Evolutionary conservation across 345 rosid species (phyloP).

Genomic region (Cardamine chenopodiifolia): DNA sequence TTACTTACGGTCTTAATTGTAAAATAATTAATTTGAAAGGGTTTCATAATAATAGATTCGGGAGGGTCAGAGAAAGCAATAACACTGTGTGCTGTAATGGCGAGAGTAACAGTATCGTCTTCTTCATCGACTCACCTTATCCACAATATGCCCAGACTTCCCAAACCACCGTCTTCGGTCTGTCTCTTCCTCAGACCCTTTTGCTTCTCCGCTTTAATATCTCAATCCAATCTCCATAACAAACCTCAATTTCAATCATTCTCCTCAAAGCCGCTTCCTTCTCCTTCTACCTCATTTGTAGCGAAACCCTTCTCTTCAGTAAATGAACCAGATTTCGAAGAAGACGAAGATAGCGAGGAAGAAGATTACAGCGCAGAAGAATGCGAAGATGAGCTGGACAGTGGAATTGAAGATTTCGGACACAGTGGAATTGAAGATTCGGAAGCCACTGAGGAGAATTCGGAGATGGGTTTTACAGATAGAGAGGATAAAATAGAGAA

Average conservation of each 20-base stretch:
- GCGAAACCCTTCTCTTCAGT: slow-evolving; percentile 29
- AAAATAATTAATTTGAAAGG: slow-evolving; percentile 5
- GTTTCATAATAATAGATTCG: not conserved
- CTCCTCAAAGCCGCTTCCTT: slow-evolving; percentile 11
- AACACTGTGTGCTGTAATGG: slow-evolving; percentile 21
- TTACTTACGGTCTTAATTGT: not conserved
- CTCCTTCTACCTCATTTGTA: slow-evolving; percentile 15
- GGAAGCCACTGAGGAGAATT: slow-evolving; percentile 19
- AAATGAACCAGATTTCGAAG: slow-evolving; percentile 12
- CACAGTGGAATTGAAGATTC: slow-evolving; percentile 30
- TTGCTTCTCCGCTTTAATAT: slow-evolving; percentile 22
- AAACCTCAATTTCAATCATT: slow-evolving; percentile 9
- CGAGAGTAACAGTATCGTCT: slow-evolving; percentile 33
- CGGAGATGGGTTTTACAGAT: slow-evolving; percentile 21
- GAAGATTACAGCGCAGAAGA: slow-evolving; percentile 29
- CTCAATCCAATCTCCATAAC: slow-evolving; percentile 5
- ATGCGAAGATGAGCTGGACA: slow-evolving; percentile 31
- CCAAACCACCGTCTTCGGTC: slow-evolving; percentile 30
- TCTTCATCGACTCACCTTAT: slow-evolving; percentile 42
- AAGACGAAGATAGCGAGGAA: slow-evolving; percentile 33
- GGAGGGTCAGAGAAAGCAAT: not conserved
- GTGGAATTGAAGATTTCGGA: too few relatives aligned
- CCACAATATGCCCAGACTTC: slow-evolving; percentile 39
- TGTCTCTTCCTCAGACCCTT: slow-evolving; percentile 26
- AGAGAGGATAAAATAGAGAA: slow-evolving; percentile 31